phyloP scores from a whole-genome alignment of 1,284 basidiomycete species.

The Cystobasidiaceae sp. region DNA sequence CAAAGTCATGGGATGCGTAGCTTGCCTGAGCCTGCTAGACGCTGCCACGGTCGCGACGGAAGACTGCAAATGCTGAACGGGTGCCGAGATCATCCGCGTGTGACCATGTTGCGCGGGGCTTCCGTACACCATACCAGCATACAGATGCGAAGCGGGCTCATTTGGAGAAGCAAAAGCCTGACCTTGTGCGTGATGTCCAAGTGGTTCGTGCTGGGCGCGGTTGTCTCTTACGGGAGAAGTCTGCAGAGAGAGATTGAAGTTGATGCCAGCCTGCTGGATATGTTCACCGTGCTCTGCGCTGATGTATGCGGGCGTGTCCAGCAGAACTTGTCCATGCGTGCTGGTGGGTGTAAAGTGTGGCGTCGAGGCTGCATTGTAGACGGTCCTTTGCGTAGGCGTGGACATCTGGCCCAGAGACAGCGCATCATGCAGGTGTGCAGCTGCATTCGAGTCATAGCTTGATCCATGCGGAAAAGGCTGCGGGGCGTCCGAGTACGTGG shows the following conservation, averaged over 20 bases:
- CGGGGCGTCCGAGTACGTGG: constrained; percentile 2
- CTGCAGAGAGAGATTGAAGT: constrained; percentile 22
- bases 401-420: neutral
- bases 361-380: neutral
- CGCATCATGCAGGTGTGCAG: neutral
- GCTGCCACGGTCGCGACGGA: no score
- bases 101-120: no score
- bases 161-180: neutral
- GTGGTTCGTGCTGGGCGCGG: neutral
- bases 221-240: neutral
- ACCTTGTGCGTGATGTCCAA: neutral
- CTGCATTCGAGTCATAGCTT: neutral
- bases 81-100: no score
- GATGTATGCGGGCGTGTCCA: no score
- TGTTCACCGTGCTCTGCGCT: neutral
- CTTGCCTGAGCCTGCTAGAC: no score
- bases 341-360: no score
- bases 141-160: no score
- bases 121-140: no score
- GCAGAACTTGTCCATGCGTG: no score
- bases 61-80: no score
- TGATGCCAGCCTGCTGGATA: constrained; percentile 16
- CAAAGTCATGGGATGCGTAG: no score
- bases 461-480: no score
- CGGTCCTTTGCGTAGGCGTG: constrained; percentile 1